A percentile compares a stretch with the other conserved stretches of the same genome.
phyloP scores from a whole-genome alignment of 495 filamentous ascomycete genomes.

The Penicillium subrubescens region DNA sequence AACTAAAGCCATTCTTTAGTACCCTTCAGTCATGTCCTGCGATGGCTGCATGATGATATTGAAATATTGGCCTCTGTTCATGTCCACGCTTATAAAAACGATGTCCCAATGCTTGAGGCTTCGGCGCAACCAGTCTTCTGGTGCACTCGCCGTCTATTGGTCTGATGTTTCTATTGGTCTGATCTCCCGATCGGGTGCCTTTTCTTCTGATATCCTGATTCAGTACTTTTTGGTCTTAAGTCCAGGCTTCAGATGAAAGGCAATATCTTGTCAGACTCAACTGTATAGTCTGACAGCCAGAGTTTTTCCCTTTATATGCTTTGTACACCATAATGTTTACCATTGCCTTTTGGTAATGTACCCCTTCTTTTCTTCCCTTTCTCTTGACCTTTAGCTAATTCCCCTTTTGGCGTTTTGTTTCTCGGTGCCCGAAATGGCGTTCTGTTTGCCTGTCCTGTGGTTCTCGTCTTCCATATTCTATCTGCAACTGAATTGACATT shows the following conservation, averaged over 20 bases:
- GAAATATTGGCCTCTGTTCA: background rate
- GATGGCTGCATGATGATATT: background rate
- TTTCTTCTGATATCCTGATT: too few relatives aligned
- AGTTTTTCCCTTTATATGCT: background rate
- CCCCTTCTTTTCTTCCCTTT: background rate
- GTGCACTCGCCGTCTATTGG: background rate
- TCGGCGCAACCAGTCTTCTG: background rate
- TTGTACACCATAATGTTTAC: constrained; percentile 8
- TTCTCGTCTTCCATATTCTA: background rate
- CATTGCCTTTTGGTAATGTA: background rate
- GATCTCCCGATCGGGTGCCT: too few relatives aligned
- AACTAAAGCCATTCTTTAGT: constrained; percentile 6
- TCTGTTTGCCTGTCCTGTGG: background rate
- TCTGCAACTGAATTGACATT: background rate
- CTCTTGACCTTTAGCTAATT: constrained; percentile 14
- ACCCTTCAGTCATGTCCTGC: background rate
- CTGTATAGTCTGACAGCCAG: background rate
- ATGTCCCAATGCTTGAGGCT: background rate
- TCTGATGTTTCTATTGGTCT: background rate
- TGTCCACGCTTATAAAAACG: background rate
- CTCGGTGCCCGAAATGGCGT: constrained; percentile 11
- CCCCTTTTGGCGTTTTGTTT: constrained; percentile 11
- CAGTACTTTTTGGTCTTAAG: background rate
- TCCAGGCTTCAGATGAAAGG: background rate
- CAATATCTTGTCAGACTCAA: background rate